Conservation (phyloP, 2,329 filamentous ascomycete species). For the Dactylellina cionopaga region DNA sequence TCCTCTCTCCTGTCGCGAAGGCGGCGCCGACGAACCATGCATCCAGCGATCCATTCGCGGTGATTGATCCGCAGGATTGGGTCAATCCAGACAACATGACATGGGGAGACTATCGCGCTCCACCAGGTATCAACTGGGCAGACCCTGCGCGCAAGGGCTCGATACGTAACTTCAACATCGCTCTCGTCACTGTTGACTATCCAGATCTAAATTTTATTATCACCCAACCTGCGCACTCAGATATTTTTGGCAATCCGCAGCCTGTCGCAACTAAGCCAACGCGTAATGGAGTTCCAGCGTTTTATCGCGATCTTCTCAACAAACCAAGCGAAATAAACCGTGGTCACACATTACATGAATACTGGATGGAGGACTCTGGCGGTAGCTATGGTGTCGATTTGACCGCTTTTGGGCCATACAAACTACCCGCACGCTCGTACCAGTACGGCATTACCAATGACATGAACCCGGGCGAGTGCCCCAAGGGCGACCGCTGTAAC, state of each 20-base stretch:
- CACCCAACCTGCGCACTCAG: constrained; percentile 63
- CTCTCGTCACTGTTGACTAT: constrained; percentile 67
- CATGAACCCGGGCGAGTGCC: constrained; percentile 66
- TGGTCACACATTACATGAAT: constrained; percentile 68
- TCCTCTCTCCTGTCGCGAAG: background rate
- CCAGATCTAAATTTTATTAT: constrained; percentile 65
- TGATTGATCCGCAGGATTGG: constrained; percentile 67
- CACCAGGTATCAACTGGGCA: constrained; percentile 65
- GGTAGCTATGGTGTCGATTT: constrained; percentile 67
- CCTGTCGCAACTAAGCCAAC: constrained; percentile 62
- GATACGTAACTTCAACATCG: constrained; percentile 68
- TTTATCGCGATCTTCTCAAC: constrained; percentile 67
- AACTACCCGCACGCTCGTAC: constrained; percentile 64
- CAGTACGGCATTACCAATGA: constrained; percentile 66
- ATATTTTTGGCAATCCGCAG: constrained; percentile 66
- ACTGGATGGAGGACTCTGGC: constrained; percentile 69
- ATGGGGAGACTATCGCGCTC: constrained; percentile 64
- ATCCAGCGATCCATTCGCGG: constrained; percentile 62
- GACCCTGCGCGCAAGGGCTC: constrained; percentile 63
- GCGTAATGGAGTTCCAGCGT: constrained; percentile 64
- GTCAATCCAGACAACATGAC: constrained; percentile 68
- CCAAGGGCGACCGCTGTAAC: constrained; percentile 62
- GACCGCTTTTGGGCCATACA: constrained; percentile 67
- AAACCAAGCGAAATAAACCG: constrained; percentile 65
- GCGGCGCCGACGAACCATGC: constrained; percentile 12